phyloP scores from a whole-genome alignment of 2,329 filamentous ascomycete species.

The Fusarium nodosum region DNA sequence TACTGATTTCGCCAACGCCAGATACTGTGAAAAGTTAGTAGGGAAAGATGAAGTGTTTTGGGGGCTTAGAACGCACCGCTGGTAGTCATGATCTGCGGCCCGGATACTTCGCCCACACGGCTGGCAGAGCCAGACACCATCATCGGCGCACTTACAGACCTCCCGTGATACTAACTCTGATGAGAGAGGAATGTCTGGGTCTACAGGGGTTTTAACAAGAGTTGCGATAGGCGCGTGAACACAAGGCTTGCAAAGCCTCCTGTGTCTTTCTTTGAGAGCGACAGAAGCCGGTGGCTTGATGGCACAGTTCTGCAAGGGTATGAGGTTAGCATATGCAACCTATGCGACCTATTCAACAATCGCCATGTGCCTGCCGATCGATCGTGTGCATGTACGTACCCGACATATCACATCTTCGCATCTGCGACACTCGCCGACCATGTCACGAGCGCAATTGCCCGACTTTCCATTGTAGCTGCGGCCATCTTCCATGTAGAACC shows the following conservation, averaged over 20 bases:
- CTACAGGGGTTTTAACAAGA: conserved; percentile 62
- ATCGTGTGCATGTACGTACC: conserved; percentile 64
- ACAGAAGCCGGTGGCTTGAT: conserved; percentile 81
- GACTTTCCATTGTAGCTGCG: conserved; percentile 74
- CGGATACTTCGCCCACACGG: conserved; percentile 82
- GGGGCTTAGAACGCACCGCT: conserved; percentile 59
- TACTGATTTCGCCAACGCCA: conserved; percentile 94
- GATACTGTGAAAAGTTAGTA: conserved; percentile 64
- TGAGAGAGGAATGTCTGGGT: conserved; percentile 63
- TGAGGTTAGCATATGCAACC: conserved; percentile 24
- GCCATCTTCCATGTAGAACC: conserved; percentile 71
- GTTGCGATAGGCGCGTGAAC: conserved; percentile 75
- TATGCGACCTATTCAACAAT: not conserved
- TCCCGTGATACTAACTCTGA: conserved; percentile 69
- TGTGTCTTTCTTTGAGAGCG: conserved; percentile 79
- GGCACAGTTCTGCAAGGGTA: conserved; percentile 80
- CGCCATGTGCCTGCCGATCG: conserved; percentile 13
- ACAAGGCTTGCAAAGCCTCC: conserved; percentile 84
- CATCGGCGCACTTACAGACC: conserved; percentile 65
- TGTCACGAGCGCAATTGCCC: conserved; percentile 84
- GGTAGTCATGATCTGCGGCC: conserved; percentile 70
- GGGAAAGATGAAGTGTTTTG: no score
- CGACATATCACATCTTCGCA: conserved; percentile 85
- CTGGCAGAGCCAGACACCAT: conserved; percentile 85
- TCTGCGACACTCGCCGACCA: conserved; percentile 85